Evolutionary conservation across 331 rosid genomes (phyloP).

Genomic region (Ulmus americana): DNA sequence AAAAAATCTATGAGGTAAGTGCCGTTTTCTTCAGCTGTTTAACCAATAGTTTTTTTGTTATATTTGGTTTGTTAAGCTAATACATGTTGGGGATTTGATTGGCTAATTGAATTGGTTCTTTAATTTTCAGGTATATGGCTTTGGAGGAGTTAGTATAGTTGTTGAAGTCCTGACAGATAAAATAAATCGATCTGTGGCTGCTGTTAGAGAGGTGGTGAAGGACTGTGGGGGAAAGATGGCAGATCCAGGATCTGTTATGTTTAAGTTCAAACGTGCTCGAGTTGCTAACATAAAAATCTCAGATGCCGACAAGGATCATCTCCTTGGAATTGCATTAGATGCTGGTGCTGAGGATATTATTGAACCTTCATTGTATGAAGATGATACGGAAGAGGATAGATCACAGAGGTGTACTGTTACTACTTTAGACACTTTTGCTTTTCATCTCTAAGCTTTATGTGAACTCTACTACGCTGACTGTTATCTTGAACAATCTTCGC

Average conservation of each 20-base stretch:
- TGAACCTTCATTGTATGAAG: conserved; percentile 75
- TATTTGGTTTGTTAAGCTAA: conserved; percentile 14
- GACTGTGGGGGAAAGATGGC: conserved; percentile 97
- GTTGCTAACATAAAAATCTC: conserved; percentile 62
- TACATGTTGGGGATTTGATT: background rate
- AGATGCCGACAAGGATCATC: conserved; percentile 72
- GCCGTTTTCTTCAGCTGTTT: conserved; percentile 2
- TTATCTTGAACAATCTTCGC: background rate
- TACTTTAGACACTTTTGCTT: conserved; percentile 7
- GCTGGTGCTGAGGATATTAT: conserved; percentile 94
- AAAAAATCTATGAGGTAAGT: conserved; percentile 71
- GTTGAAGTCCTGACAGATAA: conserved; percentile 92
- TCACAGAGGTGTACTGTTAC: conserved; percentile 49
- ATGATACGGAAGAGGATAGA: conserved; percentile 70
- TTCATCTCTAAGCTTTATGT: background rate
- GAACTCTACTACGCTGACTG: background rate
- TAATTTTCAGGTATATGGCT: conserved; percentile 66
- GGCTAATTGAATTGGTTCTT: conserved; percentile 8
- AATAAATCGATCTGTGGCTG: conserved; percentile 73
- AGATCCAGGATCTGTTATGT: conserved; percentile 82
- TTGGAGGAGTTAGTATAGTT: conserved; percentile 90
- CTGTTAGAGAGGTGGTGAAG: conserved; percentile 74
- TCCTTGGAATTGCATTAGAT: conserved; percentile 66
- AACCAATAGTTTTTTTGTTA: background rate
- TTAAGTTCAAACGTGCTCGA: conserved; percentile 80